These are phyloP conservation scores for Aaosphaeria arxii DNA, from an alignment of 2,329 filamentous ascomycete genomes.

Conservation along the genomic window DNA sequence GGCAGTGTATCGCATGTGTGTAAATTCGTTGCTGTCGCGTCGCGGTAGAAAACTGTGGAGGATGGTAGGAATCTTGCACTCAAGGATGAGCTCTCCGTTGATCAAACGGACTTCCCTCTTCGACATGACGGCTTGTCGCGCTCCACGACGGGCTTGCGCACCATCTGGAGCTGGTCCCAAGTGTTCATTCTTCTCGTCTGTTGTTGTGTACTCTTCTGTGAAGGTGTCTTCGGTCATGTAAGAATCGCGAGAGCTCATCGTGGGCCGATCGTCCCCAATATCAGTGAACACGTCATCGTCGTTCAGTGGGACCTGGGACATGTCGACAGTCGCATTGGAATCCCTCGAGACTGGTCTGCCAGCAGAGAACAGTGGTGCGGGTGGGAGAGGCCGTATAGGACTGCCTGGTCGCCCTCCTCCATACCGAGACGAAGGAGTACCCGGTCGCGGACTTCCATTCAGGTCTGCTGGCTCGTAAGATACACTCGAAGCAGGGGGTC, in stretches of 20 bases:
- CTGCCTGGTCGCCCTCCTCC: slow-evolving; percentile 75
- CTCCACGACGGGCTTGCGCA: slow-evolving; percentile 82
- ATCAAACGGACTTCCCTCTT: slow-evolving; percentile 94
- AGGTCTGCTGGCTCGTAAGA: slow-evolving; percentile 84
- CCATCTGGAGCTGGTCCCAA: slow-evolving; percentile 86
- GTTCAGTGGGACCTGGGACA: slow-evolving; percentile 68
- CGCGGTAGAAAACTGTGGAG: slow-evolving; percentile 94
- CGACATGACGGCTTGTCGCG: slow-evolving; percentile 80
- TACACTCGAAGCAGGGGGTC: slow-evolving; percentile 67
- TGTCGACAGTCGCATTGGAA: slow-evolving; percentile 51
- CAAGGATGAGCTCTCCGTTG: slow-evolving; percentile 94
- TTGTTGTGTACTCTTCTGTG: slow-evolving; percentile 44
- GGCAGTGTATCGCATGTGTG: slow-evolving; percentile 97
- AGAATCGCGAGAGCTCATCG: slow-evolving; percentile 61
- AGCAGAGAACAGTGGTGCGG: slow-evolving; percentile 76
- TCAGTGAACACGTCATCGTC: slow-evolving; percentile 70
- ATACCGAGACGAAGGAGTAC: slow-evolving; percentile 85
- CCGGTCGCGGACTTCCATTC: slow-evolving; percentile 85
- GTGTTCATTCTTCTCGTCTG: slow-evolving; percentile 65
- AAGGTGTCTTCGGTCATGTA: slow-evolving; percentile 61
- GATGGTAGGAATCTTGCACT: slow-evolving; percentile 99
- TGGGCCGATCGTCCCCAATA: slow-evolving; percentile 54
- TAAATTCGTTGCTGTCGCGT: slow-evolving; percentile 92
- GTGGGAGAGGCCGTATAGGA: slow-evolving; percentile 80
- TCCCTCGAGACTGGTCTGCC: slow-evolving; percentile 46